Evolutionary conservation across 1,284 basidiomycete genomes (phyloP).

Genomic region (Naganishia sp.): DNA sequence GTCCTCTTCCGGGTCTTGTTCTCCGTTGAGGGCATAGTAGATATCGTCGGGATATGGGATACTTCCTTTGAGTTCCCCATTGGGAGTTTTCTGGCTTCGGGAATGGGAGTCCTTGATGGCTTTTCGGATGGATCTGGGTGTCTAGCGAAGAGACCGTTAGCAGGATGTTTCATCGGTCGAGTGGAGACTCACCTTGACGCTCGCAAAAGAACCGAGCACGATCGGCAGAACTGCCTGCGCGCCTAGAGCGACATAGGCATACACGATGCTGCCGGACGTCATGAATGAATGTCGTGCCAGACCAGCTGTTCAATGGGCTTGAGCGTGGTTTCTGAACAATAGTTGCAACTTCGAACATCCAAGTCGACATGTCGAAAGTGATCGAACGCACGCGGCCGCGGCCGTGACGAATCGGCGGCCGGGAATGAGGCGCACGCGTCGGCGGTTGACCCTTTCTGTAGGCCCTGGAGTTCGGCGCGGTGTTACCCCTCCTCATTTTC

Average conservation of each 20-base stretch:
- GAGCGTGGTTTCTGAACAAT: too few species aligned
- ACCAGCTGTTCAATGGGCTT: not conserved
- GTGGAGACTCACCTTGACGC: constrained; percentile 45
- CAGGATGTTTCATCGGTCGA: too few species aligned
- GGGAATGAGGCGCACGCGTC: not conserved
- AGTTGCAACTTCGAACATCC: not conserved
- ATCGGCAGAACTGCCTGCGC: constrained; percentile 51
- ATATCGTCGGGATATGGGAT: constrained; percentile 22
- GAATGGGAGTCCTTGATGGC: constrained; percentile 23
- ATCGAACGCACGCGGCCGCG: not conserved
- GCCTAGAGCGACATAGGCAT: constrained; percentile 45
- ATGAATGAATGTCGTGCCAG: constrained; percentile 2
- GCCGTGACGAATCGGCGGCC: constrained; percentile 14
- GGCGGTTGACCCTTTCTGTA: too few species aligned
- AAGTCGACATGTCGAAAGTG: not conserved
- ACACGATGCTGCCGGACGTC: constrained; percentile 14
- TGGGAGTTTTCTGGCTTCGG: constrained; percentile 34
- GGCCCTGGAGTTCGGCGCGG: too few species aligned
- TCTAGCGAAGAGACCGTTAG: constrained; percentile 34
- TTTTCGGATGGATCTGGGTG: constrained; percentile 40
- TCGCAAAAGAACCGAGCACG: constrained; percentile 51
- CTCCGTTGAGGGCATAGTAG: constrained; percentile 14
- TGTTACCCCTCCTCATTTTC: too few species aligned
- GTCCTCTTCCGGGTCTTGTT: constrained; percentile 45
- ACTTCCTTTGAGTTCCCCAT: constrained; percentile 4